phyloP scores from a whole-genome alignment of 2,329 filamentous ascomycete genomes.

The Fusarium sp. region DNA sequence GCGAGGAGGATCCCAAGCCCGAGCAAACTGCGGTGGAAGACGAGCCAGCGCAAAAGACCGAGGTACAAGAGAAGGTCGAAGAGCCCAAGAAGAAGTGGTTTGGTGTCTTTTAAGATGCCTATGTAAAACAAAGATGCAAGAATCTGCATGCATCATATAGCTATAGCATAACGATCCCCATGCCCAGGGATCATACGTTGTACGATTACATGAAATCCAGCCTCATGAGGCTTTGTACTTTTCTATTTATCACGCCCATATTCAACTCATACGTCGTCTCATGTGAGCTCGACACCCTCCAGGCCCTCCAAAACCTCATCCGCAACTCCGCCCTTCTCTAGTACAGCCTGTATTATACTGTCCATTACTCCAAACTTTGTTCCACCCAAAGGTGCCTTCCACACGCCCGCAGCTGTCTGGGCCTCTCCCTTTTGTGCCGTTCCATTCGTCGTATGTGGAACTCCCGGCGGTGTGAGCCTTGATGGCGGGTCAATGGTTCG shows the following conservation, averaged over 20 bases:
- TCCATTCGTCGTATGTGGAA: slow-evolving; percentile 69
- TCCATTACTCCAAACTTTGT: slow-evolving; percentile 78
- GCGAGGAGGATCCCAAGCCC: slow-evolving; percentile 47
- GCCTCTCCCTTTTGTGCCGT: slow-evolving; percentile 55
- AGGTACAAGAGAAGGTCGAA: slow-evolving; percentile 43
- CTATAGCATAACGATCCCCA: slow-evolving; percentile 23
- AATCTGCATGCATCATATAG: slow-evolving; percentile 32
- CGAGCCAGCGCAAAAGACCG: slow-evolving; percentile 45
- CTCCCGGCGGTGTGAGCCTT: slow-evolving; percentile 74
- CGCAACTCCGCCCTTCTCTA: slow-evolving; percentile 81
- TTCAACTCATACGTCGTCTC: neutral
- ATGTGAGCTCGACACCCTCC: slow-evolving; percentile 76
- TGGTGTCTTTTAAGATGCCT: slow-evolving; percentile 73
- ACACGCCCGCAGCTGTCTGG: slow-evolving; percentile 75
- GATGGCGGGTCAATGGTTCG: slow-evolving; percentile 80
- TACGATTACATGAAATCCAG: slow-evolving; percentile 31
- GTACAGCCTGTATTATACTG: slow-evolving; percentile 78
- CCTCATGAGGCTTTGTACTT: slow-evolving; percentile 1
- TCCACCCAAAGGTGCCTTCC: slow-evolving; percentile 86
- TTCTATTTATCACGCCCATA: slow-evolving; percentile 13
- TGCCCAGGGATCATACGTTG: slow-evolving; percentile 22
- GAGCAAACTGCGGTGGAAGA: slow-evolving; percentile 49
- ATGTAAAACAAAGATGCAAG: slow-evolving; percentile 8
- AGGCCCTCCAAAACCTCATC: slow-evolving; percentile 87
- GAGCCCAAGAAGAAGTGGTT: slow-evolving; percentile 77